phyloP scores from a whole-genome alignment of 2,329 filamentous ascomycete genomes.

The Geosmithia morbida region DNA sequence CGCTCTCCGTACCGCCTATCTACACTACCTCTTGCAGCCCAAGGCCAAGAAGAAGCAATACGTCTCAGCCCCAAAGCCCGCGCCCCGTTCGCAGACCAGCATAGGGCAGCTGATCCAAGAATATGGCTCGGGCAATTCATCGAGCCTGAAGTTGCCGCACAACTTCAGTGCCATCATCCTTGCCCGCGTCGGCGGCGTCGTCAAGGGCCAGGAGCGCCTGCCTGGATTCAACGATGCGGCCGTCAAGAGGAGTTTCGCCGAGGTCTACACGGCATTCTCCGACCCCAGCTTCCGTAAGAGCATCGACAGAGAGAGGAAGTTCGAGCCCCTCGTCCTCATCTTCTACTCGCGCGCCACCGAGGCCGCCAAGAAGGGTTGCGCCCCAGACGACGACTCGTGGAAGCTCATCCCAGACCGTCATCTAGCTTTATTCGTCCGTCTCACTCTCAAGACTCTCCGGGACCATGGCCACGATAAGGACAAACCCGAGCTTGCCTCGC shows the following conservation, averaged over 20 bases:
- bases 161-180: conserved; percentile 36
- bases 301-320: conserved; percentile 85
- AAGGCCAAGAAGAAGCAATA: conserved; percentile 82
- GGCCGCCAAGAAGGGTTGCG: conserved; percentile 60
- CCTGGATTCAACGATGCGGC: conserved; percentile 83
- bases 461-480: conserved; percentile 78
- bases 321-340: conserved; percentile 86
- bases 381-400: conserved; percentile 72
- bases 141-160: conserved; percentile 40
- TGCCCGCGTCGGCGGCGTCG: conserved; percentile 66
- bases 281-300: conserved; percentile 76
- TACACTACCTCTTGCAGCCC: conserved; percentile 85
- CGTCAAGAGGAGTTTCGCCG: conserved; percentile 87
- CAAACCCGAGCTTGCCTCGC: conserved; percentile 67
- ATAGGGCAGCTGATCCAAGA: conserved; percentile 83
- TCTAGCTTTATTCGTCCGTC: conserved; percentile 82
- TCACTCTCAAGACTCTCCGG: conserved; percentile 66
- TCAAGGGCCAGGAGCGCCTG: conserved; percentile 69
- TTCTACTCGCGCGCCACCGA: conserved; percentile 94
- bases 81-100: conserved; percentile 50
- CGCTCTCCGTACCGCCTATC: conserved; percentile 79
- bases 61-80: conserved; percentile 50
- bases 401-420: conserved; percentile 88
- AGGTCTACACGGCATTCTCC: conserved; percentile 87
- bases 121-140: conserved; percentile 42